Base-by-base conservation (phyloP, 1,284 basidiomycete species). In the Fomitopsis pinicola region DNA sequence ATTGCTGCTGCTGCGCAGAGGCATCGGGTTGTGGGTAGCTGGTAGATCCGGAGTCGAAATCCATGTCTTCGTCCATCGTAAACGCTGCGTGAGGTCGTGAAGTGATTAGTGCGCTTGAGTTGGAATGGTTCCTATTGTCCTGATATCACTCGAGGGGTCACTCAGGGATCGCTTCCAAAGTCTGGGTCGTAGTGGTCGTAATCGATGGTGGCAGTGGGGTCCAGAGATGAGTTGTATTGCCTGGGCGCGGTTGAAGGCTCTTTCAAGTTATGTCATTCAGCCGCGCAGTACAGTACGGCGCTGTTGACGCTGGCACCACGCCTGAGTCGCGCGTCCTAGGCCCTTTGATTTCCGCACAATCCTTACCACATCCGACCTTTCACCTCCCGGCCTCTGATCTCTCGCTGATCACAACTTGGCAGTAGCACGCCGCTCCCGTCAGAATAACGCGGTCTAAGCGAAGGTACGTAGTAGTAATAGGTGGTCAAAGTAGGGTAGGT, bases 31-130 rank as follows among this genome's bases (percentile, higher is more conserved):
- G 73, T 30, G 74, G 69, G 59, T 69, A 72, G 36, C 73, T 68
- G 55, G 72, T 69, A 36, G 73, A 58, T 58, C 75, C 77, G 57
- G 75, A 59, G 69, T 83, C 82, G 74, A 86, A 84, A 60, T 85
- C 83, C 86, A 91, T 90, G 75, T 90, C 87, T 80, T 87, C 81
- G 76, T 91, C 89, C 90, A 92, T 92, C 74, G 64, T 76, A 66
- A 58, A 59, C 59, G 63, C 60, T 64, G 61, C 58, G 57, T 42
- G 42, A 42, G 44, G 42, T 66, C 53, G 62, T 62, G 28, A 62
- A 59, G 54, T 42, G 46, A 42, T 36, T 38, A 55, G 46, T 50
- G 54, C 42, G 58, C 50, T 62, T 61, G 60, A 57, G 36, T 57
- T 54, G 30, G 63, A 58, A 36, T 54, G 26, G 55, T 52, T 61